Evolutionary conservation across 441 rosid species (phyloP).

Genomic region (Isatis lusitanica): DNA sequence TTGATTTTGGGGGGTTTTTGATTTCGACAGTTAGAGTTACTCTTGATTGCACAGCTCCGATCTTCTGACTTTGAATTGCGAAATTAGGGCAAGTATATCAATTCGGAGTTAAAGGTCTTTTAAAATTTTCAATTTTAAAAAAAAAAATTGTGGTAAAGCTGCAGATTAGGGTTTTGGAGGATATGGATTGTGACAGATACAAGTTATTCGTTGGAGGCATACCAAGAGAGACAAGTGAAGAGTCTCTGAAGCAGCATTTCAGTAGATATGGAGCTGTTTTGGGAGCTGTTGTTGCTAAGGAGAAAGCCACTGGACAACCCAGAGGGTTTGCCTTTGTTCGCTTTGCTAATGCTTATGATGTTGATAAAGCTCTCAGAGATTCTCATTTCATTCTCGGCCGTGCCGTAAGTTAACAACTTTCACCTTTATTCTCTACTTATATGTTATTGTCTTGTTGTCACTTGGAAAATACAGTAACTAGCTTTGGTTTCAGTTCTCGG

Average conservation of each 20-base stretch:
- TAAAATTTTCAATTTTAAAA: not conserved
- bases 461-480: not conserved
- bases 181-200: slow-evolving; percentile 51
- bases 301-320: slow-evolving; percentile 44
- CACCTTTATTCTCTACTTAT: not conserved
- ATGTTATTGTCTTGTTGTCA: not conserved
- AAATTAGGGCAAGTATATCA: slow-evolving; percentile 23
- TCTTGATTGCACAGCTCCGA: not conserved
- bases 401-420: slow-evolving; percentile 52
- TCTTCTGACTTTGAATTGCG: not conserved
- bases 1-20: slow-evolving; percentile 20
- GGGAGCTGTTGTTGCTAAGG: slow-evolving; percentile 55
- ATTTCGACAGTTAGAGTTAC: not conserved
- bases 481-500: not conserved
- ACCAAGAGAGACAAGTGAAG: slow-evolving; percentile 62
- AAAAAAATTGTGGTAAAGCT: slow-evolving; percentile 12
- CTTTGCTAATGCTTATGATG: slow-evolving; percentile 53
- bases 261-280: slow-evolving; percentile 63
- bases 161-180: slow-evolving; percentile 31
- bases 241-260: slow-evolving; percentile 55
- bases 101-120: not conserved
- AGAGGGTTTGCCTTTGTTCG: slow-evolving; percentile 81
- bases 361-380: slow-evolving; percentile 54
- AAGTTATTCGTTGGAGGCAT: slow-evolving; percentile 80
- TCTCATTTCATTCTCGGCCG: slow-evolving; percentile 64